Evolutionary conservation across 306 rosid genomes (phyloP).

Genomic region (Malus sieversii): DNA sequence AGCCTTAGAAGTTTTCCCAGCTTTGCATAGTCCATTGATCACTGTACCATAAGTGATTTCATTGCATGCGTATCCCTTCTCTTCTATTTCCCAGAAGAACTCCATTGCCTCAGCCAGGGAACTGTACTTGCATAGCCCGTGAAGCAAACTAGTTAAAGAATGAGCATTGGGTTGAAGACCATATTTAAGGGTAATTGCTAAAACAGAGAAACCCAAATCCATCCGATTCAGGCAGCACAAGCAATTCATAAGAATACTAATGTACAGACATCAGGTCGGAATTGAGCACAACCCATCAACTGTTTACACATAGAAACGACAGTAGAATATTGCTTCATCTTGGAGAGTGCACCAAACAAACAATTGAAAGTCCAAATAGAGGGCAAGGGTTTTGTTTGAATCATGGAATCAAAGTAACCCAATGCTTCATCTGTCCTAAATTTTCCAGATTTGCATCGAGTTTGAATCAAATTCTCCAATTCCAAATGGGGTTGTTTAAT

Average conservation of each 20-base stretch:
- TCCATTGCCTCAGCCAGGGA: not conserved
- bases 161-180: too few relatives aligned
- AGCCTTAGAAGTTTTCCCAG: too few relatives aligned
- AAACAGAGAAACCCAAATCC: too few relatives aligned
- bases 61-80: too few relatives aligned
- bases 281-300: too few relatives aligned
- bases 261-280: too few relatives aligned
- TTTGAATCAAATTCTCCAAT: fast-evolving
- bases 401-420: not conserved
- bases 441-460: too few relatives aligned
- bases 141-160: not conserved
- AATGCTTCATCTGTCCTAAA: not conserved
- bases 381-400: not conserved
- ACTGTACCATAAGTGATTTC: not conserved
- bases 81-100: fast-evolving
- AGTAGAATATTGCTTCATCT: too few relatives aligned
- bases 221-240: not conserved
- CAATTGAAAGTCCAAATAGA: not conserved
- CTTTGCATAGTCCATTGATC: too few relatives aligned
- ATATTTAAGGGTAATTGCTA: too few relatives aligned
- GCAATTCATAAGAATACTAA: not conserved
- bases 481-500: fast-evolving
- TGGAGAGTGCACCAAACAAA: not conserved
- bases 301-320: too few relatives aligned
- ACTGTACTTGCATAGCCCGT: not conserved